A percentile compares a stretch with the other conserved stretches of the same genome.
These are phyloP conservation scores for Papilionanthe hybrid DNA, from an alignment of 116 monocot genomes.

Conservation along the genomic window DNA sequence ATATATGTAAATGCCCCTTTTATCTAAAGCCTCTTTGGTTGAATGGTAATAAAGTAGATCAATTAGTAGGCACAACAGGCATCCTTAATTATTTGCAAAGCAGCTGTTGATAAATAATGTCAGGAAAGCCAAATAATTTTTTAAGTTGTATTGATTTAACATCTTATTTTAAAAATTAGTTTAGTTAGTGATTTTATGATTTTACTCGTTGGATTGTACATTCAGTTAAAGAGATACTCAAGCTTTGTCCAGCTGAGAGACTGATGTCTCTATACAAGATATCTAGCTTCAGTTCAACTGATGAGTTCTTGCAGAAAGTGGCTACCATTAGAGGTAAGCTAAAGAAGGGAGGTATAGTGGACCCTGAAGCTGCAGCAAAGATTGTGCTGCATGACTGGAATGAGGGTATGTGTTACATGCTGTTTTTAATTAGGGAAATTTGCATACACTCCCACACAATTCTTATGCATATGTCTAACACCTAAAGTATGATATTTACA, in stretches of 20 bases:
- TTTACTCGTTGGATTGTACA: slow-evolving; percentile 1
- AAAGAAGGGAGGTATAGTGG: slow-evolving; percentile 87
- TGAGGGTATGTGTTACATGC: slow-evolving; percentile 50
- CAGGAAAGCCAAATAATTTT: neutral
- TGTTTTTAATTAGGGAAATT: neutral
- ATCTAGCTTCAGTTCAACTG: slow-evolving; percentile 57
- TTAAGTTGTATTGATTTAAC: neutral
- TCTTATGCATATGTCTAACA: too few species aligned
- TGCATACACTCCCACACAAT: too few species aligned
- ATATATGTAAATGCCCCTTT: too few species aligned
- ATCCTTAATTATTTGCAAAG: too few species aligned
- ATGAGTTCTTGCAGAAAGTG: slow-evolving; percentile 90
- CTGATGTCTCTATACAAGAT: slow-evolving; percentile 78
- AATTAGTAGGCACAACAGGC: neutral
- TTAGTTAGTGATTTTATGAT: neutral
- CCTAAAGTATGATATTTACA: too few species aligned
- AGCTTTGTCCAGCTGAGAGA: slow-evolving; percentile 76
- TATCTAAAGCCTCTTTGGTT: neutral
- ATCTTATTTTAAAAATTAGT: neutral
- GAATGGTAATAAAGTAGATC: neutral
- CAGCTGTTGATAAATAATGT: too few species aligned
- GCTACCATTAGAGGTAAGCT: slow-evolving; percentile 78
- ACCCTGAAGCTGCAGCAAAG: slow-evolving; percentile 79
- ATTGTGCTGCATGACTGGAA: slow-evolving; percentile 99
- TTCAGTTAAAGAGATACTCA: slow-evolving; percentile 85